Conservation (phyloP, 306 rosid genomes). For the Castanea sativa region DNA sequence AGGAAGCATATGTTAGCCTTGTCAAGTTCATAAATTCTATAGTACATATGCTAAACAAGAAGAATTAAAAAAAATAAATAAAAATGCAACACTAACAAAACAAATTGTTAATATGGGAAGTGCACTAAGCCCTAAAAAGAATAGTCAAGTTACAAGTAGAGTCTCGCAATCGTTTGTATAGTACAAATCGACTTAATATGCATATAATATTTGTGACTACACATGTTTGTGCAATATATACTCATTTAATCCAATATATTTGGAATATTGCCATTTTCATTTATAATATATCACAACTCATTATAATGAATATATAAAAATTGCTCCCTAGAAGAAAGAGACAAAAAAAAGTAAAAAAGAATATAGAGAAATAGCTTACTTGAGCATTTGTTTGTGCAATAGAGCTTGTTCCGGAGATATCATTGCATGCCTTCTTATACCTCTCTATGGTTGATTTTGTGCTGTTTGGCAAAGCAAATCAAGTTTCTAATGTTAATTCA, state of each 20-base stretch:
- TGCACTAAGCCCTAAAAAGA: too few species aligned
- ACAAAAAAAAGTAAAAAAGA: not conserved
- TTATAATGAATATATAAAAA: not conserved
- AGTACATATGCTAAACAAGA: not conserved
- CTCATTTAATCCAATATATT: too few species aligned
- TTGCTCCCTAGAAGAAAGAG: not conserved
- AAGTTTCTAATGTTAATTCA: not conserved
- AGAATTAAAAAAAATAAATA: too few species aligned
- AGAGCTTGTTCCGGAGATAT: conserved; percentile 53
- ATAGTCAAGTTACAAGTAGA: too few species aligned
- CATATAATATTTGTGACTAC: too few species aligned
- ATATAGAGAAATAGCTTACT: conserved; percentile 30
- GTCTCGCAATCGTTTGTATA: too few species aligned
- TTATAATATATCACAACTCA: not conserved
- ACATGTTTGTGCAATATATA: too few species aligned
- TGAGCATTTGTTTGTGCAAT: conserved; percentile 81
- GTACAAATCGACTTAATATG: too few species aligned
- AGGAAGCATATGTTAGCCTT: not conserved
- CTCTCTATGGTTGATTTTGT: conserved; percentile 82
- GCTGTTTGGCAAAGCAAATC: conserved; percentile 19
- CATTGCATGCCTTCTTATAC: conserved; percentile 86
- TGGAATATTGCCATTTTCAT: too few species aligned
- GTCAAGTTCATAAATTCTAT: not conserved
- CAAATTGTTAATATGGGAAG: too few species aligned
- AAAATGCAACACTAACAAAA: too few species aligned